Evolutionary conservation across 2,329 filamentous ascomycete genomes (phyloP), one percentile per base, ranked within the genome.

Genomic region (Scedosporium apiospermum): DNA sequence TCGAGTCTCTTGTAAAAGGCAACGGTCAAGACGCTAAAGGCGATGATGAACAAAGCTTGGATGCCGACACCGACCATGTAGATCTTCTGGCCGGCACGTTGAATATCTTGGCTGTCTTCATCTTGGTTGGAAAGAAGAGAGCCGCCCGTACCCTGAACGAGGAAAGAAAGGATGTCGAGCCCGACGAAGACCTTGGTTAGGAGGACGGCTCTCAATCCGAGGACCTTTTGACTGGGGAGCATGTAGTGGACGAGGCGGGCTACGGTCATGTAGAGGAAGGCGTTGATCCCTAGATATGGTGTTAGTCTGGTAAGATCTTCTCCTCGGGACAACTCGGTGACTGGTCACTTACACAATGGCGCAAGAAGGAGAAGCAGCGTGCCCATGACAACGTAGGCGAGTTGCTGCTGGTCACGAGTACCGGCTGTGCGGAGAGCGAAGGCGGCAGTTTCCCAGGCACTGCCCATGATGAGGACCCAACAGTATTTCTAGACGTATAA

Each of bases 181-280:
- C 75, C 75, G 7, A 82, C 78, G 58, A 82, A 82, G 44, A 76
- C 68, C 51, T 74, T 73, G 14, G 78, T 76, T 63, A 82, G 72
- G 18, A 71, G 71, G 27, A 69, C 68, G 18, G 73, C 71, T 34
- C 69, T 72, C 57, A 76, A 66, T 9, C 73, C 71, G 42, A 73
- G 67, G 21, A 77, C 70, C 30, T 68, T 71, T 65, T 73, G 72
- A 9, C 73, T 71, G 1, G 76, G 76, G 26, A 77, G 69, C 63
- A 70, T 71, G 63, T 72, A 75, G 66, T 74, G 72, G 4, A 77
- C 68, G 65, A 76, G 70, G 38, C 75, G 72, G 0, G 76, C 73
- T 46, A 78, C 71, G 3, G 73, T 73, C 76, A 79, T 79, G 69
- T 78, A 79, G 3, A 71, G 73, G 58, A 78, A 78, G 6, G 74